Conservation (phyloP, 345 rosid species). For the Boechera divaricarpa region DNA sequence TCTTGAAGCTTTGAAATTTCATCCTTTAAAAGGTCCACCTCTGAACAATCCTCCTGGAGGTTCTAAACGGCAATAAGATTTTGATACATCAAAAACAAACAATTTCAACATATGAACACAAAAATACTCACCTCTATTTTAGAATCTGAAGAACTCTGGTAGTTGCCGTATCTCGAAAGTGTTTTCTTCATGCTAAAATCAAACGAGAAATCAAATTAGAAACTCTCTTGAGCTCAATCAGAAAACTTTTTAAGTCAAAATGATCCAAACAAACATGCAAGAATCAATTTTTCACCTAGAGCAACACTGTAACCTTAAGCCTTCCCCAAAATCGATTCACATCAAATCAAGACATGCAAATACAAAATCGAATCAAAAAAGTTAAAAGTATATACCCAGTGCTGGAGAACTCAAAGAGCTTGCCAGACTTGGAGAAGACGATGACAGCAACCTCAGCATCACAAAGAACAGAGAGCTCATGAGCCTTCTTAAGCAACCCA, state of each 20-base stretch:
- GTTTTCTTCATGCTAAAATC: slow-evolving; percentile 75
- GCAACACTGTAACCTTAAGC: neutral
- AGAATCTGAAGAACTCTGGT: slow-evolving; percentile 56
- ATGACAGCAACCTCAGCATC: slow-evolving; percentile 97
- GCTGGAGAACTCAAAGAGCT: slow-evolving; percentile 86
- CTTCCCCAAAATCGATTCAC: neutral
- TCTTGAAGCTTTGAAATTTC: slow-evolving; percentile 73
- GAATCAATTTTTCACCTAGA: neutral
- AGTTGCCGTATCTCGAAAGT: slow-evolving; percentile 68
- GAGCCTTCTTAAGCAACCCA: slow-evolving; percentile 92
- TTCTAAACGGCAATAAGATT: slow-evolving; percentile 32
- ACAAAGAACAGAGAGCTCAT: slow-evolving; percentile 85
- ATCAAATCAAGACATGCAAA: slow-evolving; percentile 23
- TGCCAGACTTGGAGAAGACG: slow-evolving; percentile 90
- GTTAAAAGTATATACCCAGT: slow-evolving; percentile 51
- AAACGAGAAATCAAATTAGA: neutral
- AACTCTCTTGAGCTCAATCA: neutral
- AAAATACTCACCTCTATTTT: slow-evolving; percentile 59
- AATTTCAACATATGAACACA: slow-evolving; percentile 9
- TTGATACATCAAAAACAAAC: neutral
- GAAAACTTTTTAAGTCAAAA: slow-evolving; percentile 18
- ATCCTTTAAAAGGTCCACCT: slow-evolving; percentile 61
- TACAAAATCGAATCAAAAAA: slow-evolving; percentile 1
- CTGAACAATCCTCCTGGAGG: slow-evolving; percentile 56
- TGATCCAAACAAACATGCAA: slow-evolving; percentile 41